These are phyloP conservation scores for Pichia sp. DNA, from an alignment of 1,139 yeast genomes.

Conservation along the genomic window DNA sequence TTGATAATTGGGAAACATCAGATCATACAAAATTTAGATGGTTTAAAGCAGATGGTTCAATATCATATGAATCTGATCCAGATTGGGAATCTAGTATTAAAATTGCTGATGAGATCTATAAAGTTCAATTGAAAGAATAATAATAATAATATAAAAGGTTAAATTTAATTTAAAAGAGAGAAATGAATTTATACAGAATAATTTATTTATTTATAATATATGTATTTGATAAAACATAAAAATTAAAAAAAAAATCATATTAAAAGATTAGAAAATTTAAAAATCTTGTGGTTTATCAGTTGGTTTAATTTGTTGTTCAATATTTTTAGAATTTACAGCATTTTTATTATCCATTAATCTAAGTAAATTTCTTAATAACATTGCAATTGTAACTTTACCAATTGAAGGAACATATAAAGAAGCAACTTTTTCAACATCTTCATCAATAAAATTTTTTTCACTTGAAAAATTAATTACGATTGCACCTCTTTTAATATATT, in stretches of 20 bases:
- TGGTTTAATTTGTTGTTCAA: constrained; percentile 16
- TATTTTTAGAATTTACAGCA: constrained; percentile 12
- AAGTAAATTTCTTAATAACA: constrained; percentile 82
- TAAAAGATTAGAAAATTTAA: neutral
- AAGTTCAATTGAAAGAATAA: neutral
- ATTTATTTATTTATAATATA: neutral
- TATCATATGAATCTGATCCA: constrained; percentile 25
- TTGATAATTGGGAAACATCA: constrained; percentile 27
- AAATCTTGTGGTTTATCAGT: constrained; percentile 15
- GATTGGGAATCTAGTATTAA: constrained; percentile 34
- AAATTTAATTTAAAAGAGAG: neutral
- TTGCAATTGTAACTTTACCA: constrained; percentile 93
- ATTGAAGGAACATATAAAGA: constrained; percentile 90
- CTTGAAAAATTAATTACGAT: constrained; percentile 87
- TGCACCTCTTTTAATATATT: constrained; percentile 77
- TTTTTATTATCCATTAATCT: constrained; percentile 65
- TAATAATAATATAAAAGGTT: too few relatives aligned
- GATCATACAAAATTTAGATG: constrained; percentile 23
- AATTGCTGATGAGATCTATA: constrained; percentile 28
- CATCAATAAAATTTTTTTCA: constrained; percentile 74
- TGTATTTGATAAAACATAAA: neutral
- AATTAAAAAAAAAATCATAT: neutral
- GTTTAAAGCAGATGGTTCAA: constrained; percentile 28
- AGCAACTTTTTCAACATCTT: constrained; percentile 71
- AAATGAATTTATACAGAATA: neutral